Base-by-base conservation (phyloP, 1,139 yeast genomes). In the Arxiozyma telluris region DNA sequence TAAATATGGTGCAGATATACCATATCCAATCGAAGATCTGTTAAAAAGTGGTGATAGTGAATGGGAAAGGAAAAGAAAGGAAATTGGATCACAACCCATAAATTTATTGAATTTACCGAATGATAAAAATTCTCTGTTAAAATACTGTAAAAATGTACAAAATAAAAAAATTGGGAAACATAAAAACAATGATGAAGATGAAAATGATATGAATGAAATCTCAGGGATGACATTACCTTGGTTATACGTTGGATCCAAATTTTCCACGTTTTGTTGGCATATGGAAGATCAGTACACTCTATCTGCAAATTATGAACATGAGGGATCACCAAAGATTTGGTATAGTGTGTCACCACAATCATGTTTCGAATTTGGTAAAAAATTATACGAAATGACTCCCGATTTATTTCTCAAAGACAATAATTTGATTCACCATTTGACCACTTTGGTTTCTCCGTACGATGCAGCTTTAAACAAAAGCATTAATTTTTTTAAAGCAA, bases 211-310 rank as follows among this genome's bases (percentile, higher is more conserved):
- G 9, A 17, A 8, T 21, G 49, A 38, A 46, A 46, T 86, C 1
- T 82, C 90, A 0, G 94, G 94, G 1, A 85, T 86, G 91, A 85
- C 93, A 0, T 76, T 84, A 8, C 94, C 94, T 1, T 86, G 94
- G 94, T 75, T 85, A 11, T 86, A 86, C 61, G 76, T 85, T 30
- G 94, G 94, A 0, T 83, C 88, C 1, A 73, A 84, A 43, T 77
- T 84, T 58, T 82, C 87, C 3, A 86, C 94, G 0, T 86, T 86
- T 63, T 86, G 94, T 66, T 86, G 94, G 94, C 94, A 86, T 66
- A 84, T 85, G 51, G 94, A 86, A 62, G 94, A 86, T 66, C 93
- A 86, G 65, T 84, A 84, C 64, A 84, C 93, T 0, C 68, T 84
- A 53, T 82, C 88, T 53, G 90, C 91, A 6, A 86, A 86, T 63